A percentile compares a stretch with the other conserved stretches of the same genome.
Evolutionary conservation across 371 early-diverging fungal species (phyloP).

Genomic region (Mucor piriformis): DNA sequence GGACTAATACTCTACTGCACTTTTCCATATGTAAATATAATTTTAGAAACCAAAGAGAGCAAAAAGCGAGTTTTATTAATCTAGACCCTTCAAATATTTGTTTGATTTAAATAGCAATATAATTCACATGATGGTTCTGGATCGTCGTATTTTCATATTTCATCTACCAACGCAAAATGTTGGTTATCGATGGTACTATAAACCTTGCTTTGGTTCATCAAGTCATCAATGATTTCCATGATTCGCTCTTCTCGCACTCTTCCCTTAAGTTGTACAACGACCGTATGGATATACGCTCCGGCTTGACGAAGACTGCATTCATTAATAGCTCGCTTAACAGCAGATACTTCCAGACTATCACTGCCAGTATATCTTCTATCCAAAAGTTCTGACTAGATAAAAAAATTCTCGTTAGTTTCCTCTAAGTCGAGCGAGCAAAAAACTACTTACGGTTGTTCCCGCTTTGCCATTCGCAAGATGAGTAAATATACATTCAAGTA

Average conservation of each 20-base stretch:
- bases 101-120: slow-evolving; percentile 1
- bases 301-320: not conserved
- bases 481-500: slow-evolving; percentile 39
- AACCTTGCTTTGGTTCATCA: not conserved
- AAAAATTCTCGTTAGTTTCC: not conserved
- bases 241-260: not conserved
- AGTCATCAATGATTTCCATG: not conserved
- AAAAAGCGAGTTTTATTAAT: not conserved
- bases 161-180: not conserved
- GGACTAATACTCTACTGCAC: not conserved
- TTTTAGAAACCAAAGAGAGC: not conserved
- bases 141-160: not conserved
- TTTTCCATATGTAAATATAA: not conserved
- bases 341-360: not conserved
- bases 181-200: not conserved
- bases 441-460: not conserved
- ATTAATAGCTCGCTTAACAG: slow-evolving; percentile 1
- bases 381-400: not conserved
- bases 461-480: not conserved
- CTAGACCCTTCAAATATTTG: not conserved
- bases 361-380: not conserved
- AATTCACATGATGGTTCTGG: not conserved
- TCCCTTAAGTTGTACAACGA: not conserved
- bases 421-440: not conserved
- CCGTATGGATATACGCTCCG: not conserved